These are phyloP conservation scores for Malassezia pachydermatis DNA, from an alignment of 1,284 basidiomycete genomes.

Conservation along the genomic window DNA sequence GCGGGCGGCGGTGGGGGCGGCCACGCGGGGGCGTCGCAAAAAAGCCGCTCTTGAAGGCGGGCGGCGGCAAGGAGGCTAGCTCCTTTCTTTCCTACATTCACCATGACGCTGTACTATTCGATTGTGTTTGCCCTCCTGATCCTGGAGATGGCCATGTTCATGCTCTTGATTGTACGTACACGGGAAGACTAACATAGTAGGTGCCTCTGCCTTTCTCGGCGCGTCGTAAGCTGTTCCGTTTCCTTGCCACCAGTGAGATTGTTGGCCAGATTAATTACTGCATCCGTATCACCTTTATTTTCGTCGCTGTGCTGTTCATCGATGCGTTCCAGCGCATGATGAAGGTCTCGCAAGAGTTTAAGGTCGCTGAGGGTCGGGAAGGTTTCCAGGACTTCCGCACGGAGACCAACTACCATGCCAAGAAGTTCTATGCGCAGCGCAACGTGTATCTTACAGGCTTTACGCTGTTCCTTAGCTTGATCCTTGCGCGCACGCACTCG, in stretches of 20 bases:
- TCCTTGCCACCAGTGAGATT: constrained; percentile 55
- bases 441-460: constrained; percentile 70
- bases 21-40: too few species aligned
- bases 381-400: constrained; percentile 61
- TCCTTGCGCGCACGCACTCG: constrained; percentile 82
- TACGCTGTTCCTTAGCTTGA: constrained; percentile 68
- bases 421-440: constrained; percentile 66
- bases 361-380: constrained; percentile 59
- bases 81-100: too few species aligned
- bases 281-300: constrained; percentile 92
- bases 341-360: constrained; percentile 66
- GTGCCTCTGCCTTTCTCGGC: constrained; percentile 65
- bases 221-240: constrained; percentile 63
- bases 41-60: too few species aligned
- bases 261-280: constrained; percentile 54
- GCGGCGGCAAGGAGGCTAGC: too few species aligned
- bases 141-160: constrained; percentile 46
- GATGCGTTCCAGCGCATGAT: constrained; percentile 89
- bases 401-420: constrained; percentile 74
- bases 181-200: neutral
- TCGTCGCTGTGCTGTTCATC: constrained; percentile 68
- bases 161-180: constrained; percentile 37
- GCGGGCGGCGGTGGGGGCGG: too few species aligned
- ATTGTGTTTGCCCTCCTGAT: constrained; percentile 43
- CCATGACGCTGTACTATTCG: constrained; percentile 46